phyloP scores from a whole-genome alignment of 2,329 filamentous ascomycete species.

The Fusarium chaquense region DNA sequence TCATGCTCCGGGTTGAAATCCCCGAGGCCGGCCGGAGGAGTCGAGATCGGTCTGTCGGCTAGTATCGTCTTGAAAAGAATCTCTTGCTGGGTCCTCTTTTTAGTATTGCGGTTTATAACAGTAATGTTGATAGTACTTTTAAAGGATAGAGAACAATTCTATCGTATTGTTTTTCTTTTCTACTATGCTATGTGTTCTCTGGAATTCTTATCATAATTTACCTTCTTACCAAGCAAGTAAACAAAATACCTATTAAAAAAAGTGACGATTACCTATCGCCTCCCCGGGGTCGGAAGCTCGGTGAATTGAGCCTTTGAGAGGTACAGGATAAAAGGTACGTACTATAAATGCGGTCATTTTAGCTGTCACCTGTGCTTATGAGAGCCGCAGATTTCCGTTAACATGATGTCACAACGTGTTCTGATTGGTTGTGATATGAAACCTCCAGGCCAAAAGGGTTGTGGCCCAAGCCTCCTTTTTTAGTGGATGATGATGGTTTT shows the following conservation, averaged over 20 bases:
- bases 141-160: neutral
- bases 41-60: slow-evolving; percentile 41
- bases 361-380: slow-evolving; percentile 12
- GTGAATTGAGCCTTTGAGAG: slow-evolving; percentile 12
- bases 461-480: slow-evolving; percentile 16
- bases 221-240: slow-evolving; percentile 20
- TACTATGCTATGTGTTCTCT: neutral
- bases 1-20: slow-evolving; percentile 9
- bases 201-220: neutral
- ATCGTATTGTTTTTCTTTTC: neutral
- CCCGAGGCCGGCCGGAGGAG: slow-evolving; percentile 41
- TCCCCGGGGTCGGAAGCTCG: slow-evolving; percentile 44
- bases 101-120: neutral
- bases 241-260: neutral
- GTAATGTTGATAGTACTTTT: slow-evolving; percentile 3
- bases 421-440: slow-evolving; percentile 34
- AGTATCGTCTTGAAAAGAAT: slow-evolving; percentile 42
- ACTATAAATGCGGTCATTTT: slow-evolving; percentile 30
- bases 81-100: neutral
- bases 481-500: slow-evolving; percentile 23
- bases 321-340: slow-evolving; percentile 10
- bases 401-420: slow-evolving; percentile 35
- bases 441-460: slow-evolving; percentile 29
- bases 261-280: slow-evolving; percentile 24
- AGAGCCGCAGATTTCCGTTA: slow-evolving; percentile 45